phyloP scores from a whole-genome alignment of 192 early-diverging fungal species.

The Coemansia sp. region DNA sequence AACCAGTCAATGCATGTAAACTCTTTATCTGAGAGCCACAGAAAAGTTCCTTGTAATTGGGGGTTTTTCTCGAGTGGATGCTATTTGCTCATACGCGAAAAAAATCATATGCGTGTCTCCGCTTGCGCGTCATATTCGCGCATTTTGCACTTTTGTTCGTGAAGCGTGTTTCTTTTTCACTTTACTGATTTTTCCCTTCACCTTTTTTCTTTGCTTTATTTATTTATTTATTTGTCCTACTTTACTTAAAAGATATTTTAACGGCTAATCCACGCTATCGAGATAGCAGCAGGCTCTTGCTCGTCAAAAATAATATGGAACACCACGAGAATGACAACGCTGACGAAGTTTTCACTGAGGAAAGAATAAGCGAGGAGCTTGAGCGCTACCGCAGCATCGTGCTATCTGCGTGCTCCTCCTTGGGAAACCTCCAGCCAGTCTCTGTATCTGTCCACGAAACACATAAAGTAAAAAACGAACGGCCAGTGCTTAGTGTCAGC shows the following conservation, averaged over 20 bases:
- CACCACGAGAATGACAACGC: slow-evolving; percentile 7
- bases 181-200: neutral
- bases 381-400: slow-evolving; percentile 52
- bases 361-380: slow-evolving; percentile 35
- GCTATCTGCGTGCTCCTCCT: slow-evolving; percentile 77
- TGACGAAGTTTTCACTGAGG: slow-evolving; percentile 19
- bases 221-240: slow-evolving; percentile 3
- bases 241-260: neutral
- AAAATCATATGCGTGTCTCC: neutral
- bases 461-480: neutral
- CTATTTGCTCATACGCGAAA: too few species aligned
- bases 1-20: too few species aligned
- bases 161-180: neutral
- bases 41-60: too few species aligned
- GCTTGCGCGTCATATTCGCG: slow-evolving; percentile 4
- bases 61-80: too few species aligned
- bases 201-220: neutral
- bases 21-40: too few species aligned
- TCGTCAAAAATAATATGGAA: neutral
- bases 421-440: slow-evolving; percentile 72
- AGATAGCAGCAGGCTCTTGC: too few species aligned
- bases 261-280: too few species aligned
- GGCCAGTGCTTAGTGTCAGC: slow-evolving; percentile 27
- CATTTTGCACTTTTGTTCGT: slow-evolving; percentile 6
- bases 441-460: slow-evolving; percentile 4